phyloP scores from a whole-genome alignment of 306 rosid genomes.

The Rosa persica region DNA sequence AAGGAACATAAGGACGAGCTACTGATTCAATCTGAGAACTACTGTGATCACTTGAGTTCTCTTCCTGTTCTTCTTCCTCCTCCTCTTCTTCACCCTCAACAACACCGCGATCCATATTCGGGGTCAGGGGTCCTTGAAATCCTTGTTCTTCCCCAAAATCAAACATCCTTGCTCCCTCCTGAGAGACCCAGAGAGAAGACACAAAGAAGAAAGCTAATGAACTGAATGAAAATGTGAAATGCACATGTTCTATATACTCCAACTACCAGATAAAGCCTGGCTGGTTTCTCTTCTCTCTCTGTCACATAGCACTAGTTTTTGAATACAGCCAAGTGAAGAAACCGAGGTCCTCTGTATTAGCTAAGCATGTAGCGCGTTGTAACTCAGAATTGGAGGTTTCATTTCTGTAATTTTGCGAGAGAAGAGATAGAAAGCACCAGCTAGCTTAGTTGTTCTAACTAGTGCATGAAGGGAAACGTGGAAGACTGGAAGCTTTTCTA shows the following conservation, averaged over 20 bases:
- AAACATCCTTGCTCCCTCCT: background rate
- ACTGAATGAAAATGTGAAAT: background rate
- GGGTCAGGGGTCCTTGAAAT: background rate
- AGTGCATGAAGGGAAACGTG: slow-evolving; percentile 24
- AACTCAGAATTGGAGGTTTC: background rate
- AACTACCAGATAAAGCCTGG: background rate
- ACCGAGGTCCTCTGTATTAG: slow-evolving; percentile 1
- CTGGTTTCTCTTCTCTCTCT: background rate
- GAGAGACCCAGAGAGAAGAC: background rate
- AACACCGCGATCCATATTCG: background rate
- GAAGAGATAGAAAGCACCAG: background rate
- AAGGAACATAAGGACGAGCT: background rate
- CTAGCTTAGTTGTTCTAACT: slow-evolving; percentile 1
- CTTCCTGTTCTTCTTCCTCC: background rate
- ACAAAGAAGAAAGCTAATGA: background rate
- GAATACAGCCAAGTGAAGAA: slow-evolving; percentile 4
- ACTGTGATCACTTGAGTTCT: background rate
- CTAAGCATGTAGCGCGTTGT: background rate
- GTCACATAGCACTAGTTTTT: background rate
- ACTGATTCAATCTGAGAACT: background rate
- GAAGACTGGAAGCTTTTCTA: slow-evolving; percentile 2
- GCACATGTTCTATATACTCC: background rate
- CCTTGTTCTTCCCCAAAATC: background rate
- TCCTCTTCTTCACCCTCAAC: background rate
- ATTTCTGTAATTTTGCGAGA: background rate